A percentile compares a stretch with the other conserved stretches of the same genome.
Conservation (phyloP, 106 monocot genomes). For the Dendrobium nobile region DNA sequence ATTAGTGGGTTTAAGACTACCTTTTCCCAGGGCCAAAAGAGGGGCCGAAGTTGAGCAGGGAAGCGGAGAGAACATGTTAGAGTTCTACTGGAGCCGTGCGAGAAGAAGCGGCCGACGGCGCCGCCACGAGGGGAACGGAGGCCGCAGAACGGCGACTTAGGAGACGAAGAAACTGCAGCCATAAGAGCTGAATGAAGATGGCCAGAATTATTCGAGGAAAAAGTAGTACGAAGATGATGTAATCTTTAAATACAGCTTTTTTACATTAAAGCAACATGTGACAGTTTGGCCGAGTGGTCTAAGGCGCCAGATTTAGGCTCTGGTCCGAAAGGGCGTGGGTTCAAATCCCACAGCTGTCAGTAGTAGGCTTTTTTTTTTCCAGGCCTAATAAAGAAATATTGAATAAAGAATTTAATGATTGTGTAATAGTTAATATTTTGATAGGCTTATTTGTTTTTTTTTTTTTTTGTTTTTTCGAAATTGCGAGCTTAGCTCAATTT, state of each 20-base stretch:
- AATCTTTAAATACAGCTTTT: no score
- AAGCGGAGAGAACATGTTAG: not conserved
- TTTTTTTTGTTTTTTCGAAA: no score
- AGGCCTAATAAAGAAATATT: not conserved
- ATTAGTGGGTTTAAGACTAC: not conserved
- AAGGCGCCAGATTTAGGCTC: conserved; percentile 99
- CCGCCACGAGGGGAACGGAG: not conserved
- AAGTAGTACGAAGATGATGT: no score
- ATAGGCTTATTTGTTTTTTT: no score
- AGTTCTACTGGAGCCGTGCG: not conserved
- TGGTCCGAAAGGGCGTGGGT: conserved; percentile 99
- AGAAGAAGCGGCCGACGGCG: not conserved
- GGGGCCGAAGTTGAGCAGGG: not conserved
- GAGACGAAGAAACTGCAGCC: conserved; percentile 2
- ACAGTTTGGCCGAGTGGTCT: conserved; percentile 92
- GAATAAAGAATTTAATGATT: no score
- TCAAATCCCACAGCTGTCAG: conserved; percentile 99
- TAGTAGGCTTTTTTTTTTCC: no score
- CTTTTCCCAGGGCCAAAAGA: conserved; percentile 20
- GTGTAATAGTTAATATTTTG: no score
- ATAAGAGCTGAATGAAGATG: not conserved
- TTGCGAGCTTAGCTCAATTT: no score
- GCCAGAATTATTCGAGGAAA: no score
- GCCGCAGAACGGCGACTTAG: not conserved
- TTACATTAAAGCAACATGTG: not conserved